Evolutionary conservation across 2,329 filamentous ascomycete genomes (phyloP), one percentile per base, ranked within the genome.

Genomic region (Claviceps paspali): DNA sequence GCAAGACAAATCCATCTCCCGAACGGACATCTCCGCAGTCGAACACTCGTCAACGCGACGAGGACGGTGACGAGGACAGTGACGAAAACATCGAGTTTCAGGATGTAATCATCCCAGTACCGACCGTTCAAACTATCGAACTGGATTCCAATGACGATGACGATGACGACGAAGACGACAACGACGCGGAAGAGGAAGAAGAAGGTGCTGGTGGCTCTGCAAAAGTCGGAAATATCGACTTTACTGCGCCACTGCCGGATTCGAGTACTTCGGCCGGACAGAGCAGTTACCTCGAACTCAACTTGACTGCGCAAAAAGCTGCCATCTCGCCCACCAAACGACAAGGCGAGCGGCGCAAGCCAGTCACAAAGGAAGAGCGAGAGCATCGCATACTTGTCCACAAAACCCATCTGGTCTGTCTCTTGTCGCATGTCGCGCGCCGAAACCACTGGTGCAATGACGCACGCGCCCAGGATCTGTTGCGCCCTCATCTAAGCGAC

Each of bases 391-490:
- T 91, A 22, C 71, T 84, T 36, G 67, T 86, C n/a, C 91, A 98
- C 56, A 93, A 88, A 56, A 65, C 77, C 43, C 87, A 98, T 58
- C 46, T 96, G 0, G 61, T 95, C 11, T 93, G 84, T 52, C 66
- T 98, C 2, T 59, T 98, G 12, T 74, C 76, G 8, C 84, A 96
- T 55, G 70, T 79, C 12, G 71, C 82, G 45, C 65, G 75, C 40
- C 76, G 87, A 38, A 98, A 96, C 52, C 64, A 72, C 38, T 95
- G 88, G 85, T 95, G 87, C 59, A 93, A 93, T 49, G 79, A 88
- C 51, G 49, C 62, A 11, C 60, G 68, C 39, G 72, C 82, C 7
- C 84, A 93, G 52, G 68, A 64, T 29, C 60, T 59, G n/a, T 58
- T 93, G 29, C 75, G 70, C 38, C 61, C 68, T 29, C 64, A 87